These are phyloP conservation scores for Podila epicladia DNA, from an alignment of 192 early-diverging fungal genomes.

Conservation along the genomic window DNA sequence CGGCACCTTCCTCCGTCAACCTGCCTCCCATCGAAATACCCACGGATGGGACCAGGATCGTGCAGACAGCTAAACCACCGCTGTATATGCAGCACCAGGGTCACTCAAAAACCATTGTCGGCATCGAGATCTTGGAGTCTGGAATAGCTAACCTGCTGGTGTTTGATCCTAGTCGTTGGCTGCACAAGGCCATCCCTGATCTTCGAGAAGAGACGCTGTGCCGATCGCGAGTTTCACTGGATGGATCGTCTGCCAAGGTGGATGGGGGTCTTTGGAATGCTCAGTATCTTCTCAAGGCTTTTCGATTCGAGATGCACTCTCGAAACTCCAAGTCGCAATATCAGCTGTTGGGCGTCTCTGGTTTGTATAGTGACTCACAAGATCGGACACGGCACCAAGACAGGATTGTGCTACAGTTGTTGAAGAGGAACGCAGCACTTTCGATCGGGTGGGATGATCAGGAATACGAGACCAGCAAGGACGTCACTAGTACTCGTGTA, in stretches of 20 bases:
- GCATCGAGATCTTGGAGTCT: conserved; percentile 59
- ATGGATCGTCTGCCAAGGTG: neutral
- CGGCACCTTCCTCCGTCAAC: conserved; percentile 8
- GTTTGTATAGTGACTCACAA: conserved; percentile 13
- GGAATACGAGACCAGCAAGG: conserved; percentile 20
- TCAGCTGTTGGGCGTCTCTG: conserved; percentile 38
- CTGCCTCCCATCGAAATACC: neutral
- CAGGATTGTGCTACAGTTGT: conserved; percentile 5
- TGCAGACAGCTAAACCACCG: conserved; percentile 64
- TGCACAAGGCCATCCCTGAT: conserved; percentile 31
- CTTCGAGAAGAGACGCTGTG: conserved; percentile 5
- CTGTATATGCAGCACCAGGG: conserved; percentile 80
- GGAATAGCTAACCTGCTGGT: conserved; percentile 61
- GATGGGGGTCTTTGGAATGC: conserved; percentile 10
- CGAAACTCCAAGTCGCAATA: conserved; percentile 24
- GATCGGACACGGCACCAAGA: neutral
- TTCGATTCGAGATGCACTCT: conserved; percentile 7
- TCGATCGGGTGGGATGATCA: conserved; percentile 40
- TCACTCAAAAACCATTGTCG: conserved; percentile 73
- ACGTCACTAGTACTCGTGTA: conserved; percentile 28
- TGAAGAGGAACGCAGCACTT: neutral
- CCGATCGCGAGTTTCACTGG: neutral
- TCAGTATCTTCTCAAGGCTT: conserved; percentile 39
- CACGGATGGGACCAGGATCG: neutral
- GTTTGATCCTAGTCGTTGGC: conserved; percentile 68